A percentile compares a stretch with the other conserved stretches of the same genome.
Evolutionary conservation across 2,329 filamentous ascomycete species (phyloP).

Genomic region (Chaetomiaceae sp.): DNA sequence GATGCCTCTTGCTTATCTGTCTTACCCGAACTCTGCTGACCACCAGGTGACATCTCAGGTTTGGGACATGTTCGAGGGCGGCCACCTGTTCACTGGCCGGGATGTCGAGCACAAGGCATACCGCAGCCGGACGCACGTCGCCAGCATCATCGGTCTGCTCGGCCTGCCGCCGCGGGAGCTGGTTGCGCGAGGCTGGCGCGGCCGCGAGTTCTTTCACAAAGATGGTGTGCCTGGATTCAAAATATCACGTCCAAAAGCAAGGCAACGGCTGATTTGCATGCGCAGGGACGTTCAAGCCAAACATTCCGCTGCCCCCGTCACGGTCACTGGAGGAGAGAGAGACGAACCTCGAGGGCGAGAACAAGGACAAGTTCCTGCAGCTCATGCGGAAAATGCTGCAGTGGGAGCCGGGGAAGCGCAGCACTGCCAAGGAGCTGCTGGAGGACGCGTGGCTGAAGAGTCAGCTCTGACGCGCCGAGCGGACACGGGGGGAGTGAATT

Average conservation of each 20-base stretch:
- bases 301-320: neutral
- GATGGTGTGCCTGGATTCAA: neutral
- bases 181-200: neutral
- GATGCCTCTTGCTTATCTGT: conserved; percentile 18
- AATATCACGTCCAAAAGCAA: neutral
- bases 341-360: neutral
- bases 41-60: conserved; percentile 28
- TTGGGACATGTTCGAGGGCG: conserved; percentile 44
- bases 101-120: neutral
- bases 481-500: too few species aligned
- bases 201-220: neutral
- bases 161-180: neutral
- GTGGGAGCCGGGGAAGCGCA: conserved; percentile 2
- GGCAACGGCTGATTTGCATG: neutral
- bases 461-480: too few species aligned
- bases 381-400: conserved; percentile 2
- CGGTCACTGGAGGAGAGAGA: neutral
- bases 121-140: conserved; percentile 5
- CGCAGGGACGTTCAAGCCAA: neutral
- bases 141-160: conserved; percentile 1
- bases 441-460: conserved; percentile 2
- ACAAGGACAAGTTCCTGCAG: conserved; percentile 1
- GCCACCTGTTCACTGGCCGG: conserved; percentile 32
- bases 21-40: conserved; percentile 4
- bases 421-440: neutral